Evolutionary conservation across 1,284 basidiomycete species (phyloP).

Genomic region (Takashimella tepidaria): DNA sequence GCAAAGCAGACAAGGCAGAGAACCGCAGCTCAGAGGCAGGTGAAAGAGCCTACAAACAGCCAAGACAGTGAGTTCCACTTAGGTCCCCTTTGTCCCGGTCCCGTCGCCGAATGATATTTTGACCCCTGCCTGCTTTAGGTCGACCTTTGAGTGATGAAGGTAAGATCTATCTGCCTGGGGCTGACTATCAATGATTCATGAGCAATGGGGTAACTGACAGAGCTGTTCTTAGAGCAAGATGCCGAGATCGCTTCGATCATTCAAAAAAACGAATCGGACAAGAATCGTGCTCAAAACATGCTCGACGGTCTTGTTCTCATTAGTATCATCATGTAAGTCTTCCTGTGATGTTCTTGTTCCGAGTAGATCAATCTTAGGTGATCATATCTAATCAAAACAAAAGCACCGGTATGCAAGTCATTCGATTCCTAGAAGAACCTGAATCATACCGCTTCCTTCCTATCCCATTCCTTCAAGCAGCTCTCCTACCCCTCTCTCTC

Average conservation of each 20-base stretch:
- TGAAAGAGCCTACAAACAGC: neutral
- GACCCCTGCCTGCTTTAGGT: neutral
- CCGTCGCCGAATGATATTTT: too few relatives aligned
- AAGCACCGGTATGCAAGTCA: neutral
- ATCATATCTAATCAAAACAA: neutral
- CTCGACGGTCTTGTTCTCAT: constrained; percentile 32
- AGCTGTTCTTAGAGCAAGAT: constrained; percentile 31
- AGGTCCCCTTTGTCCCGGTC: too few relatives aligned
- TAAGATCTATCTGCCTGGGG: constrained; percentile 4
- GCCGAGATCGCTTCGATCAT: constrained; percentile 28
- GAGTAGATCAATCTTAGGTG: neutral
- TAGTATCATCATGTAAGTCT: constrained; percentile 29
- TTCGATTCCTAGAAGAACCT: neutral
- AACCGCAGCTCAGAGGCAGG: neutral
- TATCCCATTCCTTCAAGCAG: constrained; percentile 16
- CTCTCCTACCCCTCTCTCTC: constrained; percentile 32
- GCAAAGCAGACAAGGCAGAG: constrained; percentile 1
- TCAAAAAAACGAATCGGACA: constrained; percentile 22
- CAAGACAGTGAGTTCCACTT: constrained; percentile 12
- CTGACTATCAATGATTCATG: too few relatives aligned
- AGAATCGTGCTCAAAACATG: constrained; percentile 18
- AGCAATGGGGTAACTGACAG: neutral
- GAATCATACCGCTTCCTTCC: neutral
- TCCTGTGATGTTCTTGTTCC: neutral
- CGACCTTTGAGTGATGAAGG: constrained; percentile 20